A percentile compares a stretch with the other conserved stretches of the same genome.
Evolutionary conservation across 2,329 filamentous ascomycete genomes (phyloP).

Genomic region (Boeremia exigua): DNA sequence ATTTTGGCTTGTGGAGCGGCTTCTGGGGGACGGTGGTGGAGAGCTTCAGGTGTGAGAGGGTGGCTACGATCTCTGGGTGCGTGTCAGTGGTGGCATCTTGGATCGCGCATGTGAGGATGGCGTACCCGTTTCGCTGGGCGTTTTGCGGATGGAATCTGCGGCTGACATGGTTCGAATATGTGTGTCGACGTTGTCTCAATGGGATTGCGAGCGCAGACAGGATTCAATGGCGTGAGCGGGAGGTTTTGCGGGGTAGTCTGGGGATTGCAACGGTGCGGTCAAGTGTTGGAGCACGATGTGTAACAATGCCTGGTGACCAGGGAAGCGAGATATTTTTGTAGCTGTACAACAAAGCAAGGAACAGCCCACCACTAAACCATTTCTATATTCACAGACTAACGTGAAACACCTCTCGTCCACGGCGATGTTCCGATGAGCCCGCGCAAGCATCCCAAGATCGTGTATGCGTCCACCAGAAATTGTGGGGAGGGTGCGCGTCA

Average conservation of each 20-base stretch:
- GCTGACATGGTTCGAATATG: conserved; percentile 15
- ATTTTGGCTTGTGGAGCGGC: conserved; percentile 41
- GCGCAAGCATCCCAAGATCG: conserved; percentile 11
- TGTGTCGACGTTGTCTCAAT: neutral
- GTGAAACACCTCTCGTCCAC: conserved; percentile 9
- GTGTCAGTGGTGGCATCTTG: conserved; percentile 2
- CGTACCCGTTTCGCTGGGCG: conserved; percentile 27
- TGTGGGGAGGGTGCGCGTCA: conserved; percentile 22
- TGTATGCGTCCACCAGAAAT: conserved; percentile 2
- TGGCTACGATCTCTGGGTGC: conserved; percentile 43
- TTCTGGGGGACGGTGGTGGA: conserved; percentile 42
- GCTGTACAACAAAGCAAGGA: neutral
- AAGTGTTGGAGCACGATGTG: neutral
- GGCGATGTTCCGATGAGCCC: conserved; percentile 5
- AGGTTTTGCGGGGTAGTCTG: conserved; percentile 18
- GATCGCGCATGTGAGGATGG: neutral
- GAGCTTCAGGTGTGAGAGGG: conserved; percentile 47
- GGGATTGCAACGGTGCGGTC: conserved; percentile 5
- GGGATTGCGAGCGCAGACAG: neutral
- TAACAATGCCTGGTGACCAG: neutral
- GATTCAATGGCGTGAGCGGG: neutral
- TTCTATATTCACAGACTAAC: conserved; percentile 1
- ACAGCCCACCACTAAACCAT: neutral
- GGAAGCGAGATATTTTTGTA: conserved; percentile 5
- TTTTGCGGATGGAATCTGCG: conserved; percentile 21